Base-by-base conservation (phyloP, 116 monocot species). In the Thalassia testudinum region DNA sequence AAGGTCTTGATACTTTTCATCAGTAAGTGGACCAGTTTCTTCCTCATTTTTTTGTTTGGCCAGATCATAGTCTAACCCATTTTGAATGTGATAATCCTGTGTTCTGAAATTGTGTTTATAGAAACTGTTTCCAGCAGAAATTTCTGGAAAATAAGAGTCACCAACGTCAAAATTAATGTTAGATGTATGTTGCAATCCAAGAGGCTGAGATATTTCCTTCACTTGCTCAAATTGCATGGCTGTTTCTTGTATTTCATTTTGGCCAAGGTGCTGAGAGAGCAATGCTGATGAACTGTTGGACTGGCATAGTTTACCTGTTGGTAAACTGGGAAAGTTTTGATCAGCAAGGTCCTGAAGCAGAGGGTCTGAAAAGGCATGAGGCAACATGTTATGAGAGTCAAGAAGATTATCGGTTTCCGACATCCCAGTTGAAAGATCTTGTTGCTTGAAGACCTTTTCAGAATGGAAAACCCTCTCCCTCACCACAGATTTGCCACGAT, bases 321-420 rank as follows among this genome's bases (percentile, higher is more conserved):
- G 27, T 25, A 58, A 38, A 58, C 34, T 26, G 14, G 63, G 50
- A 47, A 54, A 56, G 40, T 45, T 49, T n/a, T 24, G 67, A 28
- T 45, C 65, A 37, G 22, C 23, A 14, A 58, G 45, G 5, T 71
- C 74, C 60, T 68, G 77, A 62, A 87, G 56, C 54, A 75, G 21
- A 47, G 87, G 53, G 59, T 93, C 83, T 59, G 87, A 83, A 54
- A 69, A 73, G 22, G 75, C 83, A 78, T 83, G 82, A 53, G 74
- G 65, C 42, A 86, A 61, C n/a, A 52, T 67, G 57, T 62, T 71
- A 34, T 29, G 22, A 54, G 62, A 72, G 55, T 56, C 56, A 51
- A 25, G 5, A 28, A 62, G 61, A 51, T 66, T 74, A 55, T 77
- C 64, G 12, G 69, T 66, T 26, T 65, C 69, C 12, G 59, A 47